Evolutionary conservation across 257 asterid species (phyloP).

Genomic region (Forsythia suspensa): DNA sequence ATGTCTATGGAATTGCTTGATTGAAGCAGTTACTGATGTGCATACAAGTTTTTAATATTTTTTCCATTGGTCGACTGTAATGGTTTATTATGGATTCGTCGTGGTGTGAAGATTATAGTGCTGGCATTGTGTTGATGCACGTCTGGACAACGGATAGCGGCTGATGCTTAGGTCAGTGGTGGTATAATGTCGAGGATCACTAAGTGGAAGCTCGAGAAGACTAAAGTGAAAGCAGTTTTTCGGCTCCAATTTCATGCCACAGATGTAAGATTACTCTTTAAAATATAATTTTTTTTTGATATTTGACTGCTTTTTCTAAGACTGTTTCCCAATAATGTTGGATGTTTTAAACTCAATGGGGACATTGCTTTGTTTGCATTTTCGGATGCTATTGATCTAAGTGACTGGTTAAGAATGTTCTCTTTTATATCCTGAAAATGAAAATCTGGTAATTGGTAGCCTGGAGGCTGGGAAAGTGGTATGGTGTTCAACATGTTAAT

Average conservation of each 20-base stretch:
- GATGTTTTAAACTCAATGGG: conserved; percentile 7
- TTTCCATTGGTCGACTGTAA: background rate
- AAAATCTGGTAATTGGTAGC: background rate
- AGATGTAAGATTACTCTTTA: conserved; percentile 51
- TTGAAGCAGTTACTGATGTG: conserved; percentile 8
- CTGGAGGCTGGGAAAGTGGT: background rate
- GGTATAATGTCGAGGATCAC: conserved; percentile 80
- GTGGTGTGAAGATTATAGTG: conserved; percentile 17
- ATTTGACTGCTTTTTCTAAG: background rate
- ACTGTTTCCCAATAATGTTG: background rate
- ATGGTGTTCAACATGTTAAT: background rate
- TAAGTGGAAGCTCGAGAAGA: conserved; percentile 98
- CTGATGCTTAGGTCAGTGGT: conserved; percentile 46
- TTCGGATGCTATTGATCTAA: background rate
- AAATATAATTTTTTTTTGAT: no score
- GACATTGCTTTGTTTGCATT: background rate
- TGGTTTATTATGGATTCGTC: conserved; percentile 8
- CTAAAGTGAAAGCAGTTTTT: conserved; percentile 95
- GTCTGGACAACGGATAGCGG: conserved; percentile 25
- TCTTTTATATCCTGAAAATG: background rate
- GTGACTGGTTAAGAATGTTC: background rate
- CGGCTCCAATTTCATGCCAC: conserved; percentile 98
- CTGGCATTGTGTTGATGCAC: conserved; percentile 17
- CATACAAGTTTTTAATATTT: background rate
- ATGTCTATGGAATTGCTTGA: background rate